These are phyloP conservation scores for Beauveria pseudobassiana DNA, from an alignment of 2,329 filamentous ascomycete species.

Conservation along the genomic window DNA sequence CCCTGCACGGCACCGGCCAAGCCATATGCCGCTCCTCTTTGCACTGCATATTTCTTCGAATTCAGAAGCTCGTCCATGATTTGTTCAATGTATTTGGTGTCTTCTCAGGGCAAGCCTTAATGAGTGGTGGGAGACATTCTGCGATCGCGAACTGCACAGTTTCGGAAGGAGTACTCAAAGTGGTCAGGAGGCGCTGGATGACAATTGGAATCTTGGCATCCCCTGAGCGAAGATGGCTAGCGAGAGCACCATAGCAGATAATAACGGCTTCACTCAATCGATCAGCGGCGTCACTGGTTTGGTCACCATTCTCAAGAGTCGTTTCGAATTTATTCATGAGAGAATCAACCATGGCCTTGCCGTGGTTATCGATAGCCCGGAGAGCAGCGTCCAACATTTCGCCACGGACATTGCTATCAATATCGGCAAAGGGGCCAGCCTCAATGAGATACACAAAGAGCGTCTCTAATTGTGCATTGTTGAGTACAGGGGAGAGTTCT, in stretches of 20 bases:
- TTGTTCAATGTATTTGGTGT: slow-evolving; percentile 70
- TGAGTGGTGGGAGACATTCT: slow-evolving; percentile 85
- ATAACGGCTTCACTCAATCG: slow-evolving; percentile 95
- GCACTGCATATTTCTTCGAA: slow-evolving; percentile 84
- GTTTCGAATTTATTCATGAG: slow-evolving; percentile 89
- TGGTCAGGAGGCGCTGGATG: slow-evolving; percentile 75
- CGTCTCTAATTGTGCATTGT: slow-evolving; percentile 59
- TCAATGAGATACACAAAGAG: slow-evolving; percentile 85
- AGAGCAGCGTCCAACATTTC: slow-evolving; percentile 92
- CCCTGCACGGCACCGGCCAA: slow-evolving; percentile 84
- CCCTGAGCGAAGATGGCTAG: slow-evolving; percentile 76
- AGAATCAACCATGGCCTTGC: slow-evolving; percentile 73
- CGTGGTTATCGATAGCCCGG: slow-evolving; percentile 70
- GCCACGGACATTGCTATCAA: slow-evolving; percentile 65
- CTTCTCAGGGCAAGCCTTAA: slow-evolving; percentile 71
- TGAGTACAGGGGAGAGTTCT: slow-evolving; percentile 66
- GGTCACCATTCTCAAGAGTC: slow-evolving; percentile 78
- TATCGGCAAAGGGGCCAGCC: slow-evolving; percentile 79
- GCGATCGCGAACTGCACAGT: slow-evolving; percentile 95
- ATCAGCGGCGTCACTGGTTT: slow-evolving; percentile 73
- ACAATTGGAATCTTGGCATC: slow-evolving; percentile 84
- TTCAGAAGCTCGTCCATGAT: slow-evolving; percentile 76
- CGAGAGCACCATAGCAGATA: slow-evolving; percentile 91
- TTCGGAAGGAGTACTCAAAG: slow-evolving; percentile 89
- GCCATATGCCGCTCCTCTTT: slow-evolving; percentile 90